Base-by-base conservation (phyloP, 192 early-diverging fungal species). In the Thamnidium elegans region DNA sequence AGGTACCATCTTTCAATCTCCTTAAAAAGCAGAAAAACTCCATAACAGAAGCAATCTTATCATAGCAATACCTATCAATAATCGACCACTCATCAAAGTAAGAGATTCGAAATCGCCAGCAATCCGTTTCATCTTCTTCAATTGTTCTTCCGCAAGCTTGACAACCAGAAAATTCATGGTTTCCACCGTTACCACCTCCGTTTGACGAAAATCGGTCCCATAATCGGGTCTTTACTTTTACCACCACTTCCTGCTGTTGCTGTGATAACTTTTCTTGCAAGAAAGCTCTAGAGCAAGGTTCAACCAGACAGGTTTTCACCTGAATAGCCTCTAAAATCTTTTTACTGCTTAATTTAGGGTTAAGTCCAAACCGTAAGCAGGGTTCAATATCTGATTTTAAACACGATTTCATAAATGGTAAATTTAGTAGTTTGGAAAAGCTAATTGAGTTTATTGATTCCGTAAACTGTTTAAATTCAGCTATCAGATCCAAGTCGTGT, bases 21-120 rank as follows among this genome's bases (percentile, higher is more conserved):
- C 92, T 84, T 31, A 94, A 81, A 74, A 95, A 96, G 26, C 83
- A 83, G 75, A 93, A 97, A 61, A 97, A 97, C 56, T 95, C 93
- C 62, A 89, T 89, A 8, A 88, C 91, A n/a, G 93, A 86, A 4
- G 93, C 87, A 10, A 97, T 68, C 3, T 93, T 79, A 75, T 95
- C 94, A 19, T 90, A 90, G 70, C 95, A 97, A 62, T 86, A 83
- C 6, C 80, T 79, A 70, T 89, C 89, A 48, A 89, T 79, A 55
- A 83, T 81, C 17, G 82, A 82, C 89, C 89, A 90, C 50, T 88
- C 84, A 36, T 83, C 84, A 39, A 75, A 78, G 19, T 75, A 71
- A 3, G 85, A 81, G 61, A 90, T 86, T 26, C 86, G 80, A 62
- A 87, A 90, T 54, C 82, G 79, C 61, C 83, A 86, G 3, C 77